These are phyloP conservation scores for Globisporangium mamillatum DNA, from an alignment of 352 stramenopile genomes.

Conservation along the genomic window DNA sequence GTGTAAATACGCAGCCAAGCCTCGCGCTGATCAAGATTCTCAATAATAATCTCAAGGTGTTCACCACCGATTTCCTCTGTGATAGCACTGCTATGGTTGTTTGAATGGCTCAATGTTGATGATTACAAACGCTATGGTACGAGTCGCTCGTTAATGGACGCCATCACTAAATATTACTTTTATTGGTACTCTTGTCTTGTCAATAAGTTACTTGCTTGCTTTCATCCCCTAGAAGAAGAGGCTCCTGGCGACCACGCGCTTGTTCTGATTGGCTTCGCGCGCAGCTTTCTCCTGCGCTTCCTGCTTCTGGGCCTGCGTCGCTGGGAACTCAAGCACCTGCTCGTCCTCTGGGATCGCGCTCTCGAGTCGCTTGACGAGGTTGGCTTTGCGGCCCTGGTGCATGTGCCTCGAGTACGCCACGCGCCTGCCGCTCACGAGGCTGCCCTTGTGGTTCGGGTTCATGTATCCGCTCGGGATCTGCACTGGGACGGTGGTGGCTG, in stretches of 20 bases:
- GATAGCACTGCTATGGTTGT: no score
- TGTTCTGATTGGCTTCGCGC: neutral
- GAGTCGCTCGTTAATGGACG: no score
- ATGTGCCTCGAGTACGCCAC: constrained; percentile 15
- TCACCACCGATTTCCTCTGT: no score
- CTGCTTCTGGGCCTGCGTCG: constrained; percentile 1
- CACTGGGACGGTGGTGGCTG: neutral
- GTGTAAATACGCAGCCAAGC: no score
- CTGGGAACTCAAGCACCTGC: constrained; percentile 8
- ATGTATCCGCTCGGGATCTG: constrained; percentile 13
- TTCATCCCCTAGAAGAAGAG: constrained; percentile 2
- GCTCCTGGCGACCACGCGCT: constrained; percentile 3
- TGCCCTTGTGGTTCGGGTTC: constrained; percentile 12
- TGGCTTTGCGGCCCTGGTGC: constrained; percentile 11
- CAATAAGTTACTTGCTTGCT: neutral
- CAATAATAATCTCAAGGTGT: no score
- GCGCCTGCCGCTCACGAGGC: constrained; percentile 14
- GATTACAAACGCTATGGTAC: no score
- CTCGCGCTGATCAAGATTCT: no score
- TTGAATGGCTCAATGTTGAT: no score
- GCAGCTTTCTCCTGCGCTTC: neutral
- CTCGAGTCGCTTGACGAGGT: neutral
- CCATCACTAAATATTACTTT: neutral
- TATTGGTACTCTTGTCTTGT: neutral
- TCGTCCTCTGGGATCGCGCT: constrained; percentile 12